Percentiles rank a stretch among this genome's conserved stretches.
These are phyloP conservation scores for Flaveria robusta DNA, from an alignment of 129 eudicot genomes.

Conservation along the genomic window DNA sequence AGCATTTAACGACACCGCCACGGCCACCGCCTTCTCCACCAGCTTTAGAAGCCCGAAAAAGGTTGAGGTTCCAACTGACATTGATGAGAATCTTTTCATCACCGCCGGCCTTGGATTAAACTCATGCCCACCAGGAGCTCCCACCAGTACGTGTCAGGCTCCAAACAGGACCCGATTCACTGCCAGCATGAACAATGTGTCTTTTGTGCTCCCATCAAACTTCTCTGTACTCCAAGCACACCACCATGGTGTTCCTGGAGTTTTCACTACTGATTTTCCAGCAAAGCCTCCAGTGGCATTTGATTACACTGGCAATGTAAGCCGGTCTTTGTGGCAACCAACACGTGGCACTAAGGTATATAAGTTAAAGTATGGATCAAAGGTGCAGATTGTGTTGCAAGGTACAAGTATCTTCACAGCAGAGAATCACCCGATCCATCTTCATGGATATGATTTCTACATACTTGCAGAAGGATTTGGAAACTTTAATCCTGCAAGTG, in stretches of 20 bases:
- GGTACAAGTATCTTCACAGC: conserved; percentile 86
- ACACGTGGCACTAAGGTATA: conserved; percentile 61
- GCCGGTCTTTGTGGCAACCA: conserved; percentile 88
- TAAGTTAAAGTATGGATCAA: conserved; percentile 66
- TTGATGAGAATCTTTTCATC: conserved; percentile 71
- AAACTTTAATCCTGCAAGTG: conserved; percentile 72
- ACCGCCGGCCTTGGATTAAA: conserved; percentile 79
- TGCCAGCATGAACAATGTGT: conserved; percentile 93
- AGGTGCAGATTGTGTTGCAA: conserved; percentile 81
- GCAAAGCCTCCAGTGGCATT: conserved; percentile 69
- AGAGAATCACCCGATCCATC: conserved; percentile 96
- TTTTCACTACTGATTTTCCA: conserved; percentile 84
- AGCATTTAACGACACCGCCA: conserved; percentile 78
- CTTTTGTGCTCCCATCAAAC: conserved; percentile 79
- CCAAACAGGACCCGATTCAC: conserved; percentile 85
- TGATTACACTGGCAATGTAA: conserved; percentile 89
- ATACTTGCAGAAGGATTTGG: conserved; percentile 91
- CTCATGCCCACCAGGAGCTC: conserved; percentile 63
- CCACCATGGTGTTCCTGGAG: conserved; percentile 71
- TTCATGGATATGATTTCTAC: conserved; percentile 96
- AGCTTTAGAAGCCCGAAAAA: conserved; percentile 67
- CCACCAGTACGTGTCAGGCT: conserved; percentile 69
- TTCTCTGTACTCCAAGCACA: conserved; percentile 87
- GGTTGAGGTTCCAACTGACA: conserved; percentile 63
- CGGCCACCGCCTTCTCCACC: conserved; percentile 74